phyloP scores from a whole-genome alignment of 345 rosid species.

The Camelina neglecta region DNA sequence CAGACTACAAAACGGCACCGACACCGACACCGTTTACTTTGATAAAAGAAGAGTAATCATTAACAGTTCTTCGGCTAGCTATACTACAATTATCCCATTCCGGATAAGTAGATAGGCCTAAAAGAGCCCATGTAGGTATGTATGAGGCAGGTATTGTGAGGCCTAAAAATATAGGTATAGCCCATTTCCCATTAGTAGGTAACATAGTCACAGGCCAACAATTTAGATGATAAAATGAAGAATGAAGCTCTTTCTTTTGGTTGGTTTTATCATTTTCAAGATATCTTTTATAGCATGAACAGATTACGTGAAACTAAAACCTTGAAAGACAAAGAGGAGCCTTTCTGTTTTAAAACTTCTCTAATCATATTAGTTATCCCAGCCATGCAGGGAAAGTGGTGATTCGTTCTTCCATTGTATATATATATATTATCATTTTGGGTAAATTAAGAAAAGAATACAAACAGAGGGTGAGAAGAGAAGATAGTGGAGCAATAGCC shows the following conservation, averaged over 20 bases:
- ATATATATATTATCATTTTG: not conserved
- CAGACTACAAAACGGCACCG: not conserved
- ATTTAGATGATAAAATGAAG: not conserved
- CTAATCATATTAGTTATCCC: constrained; percentile 1
- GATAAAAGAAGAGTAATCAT: not conserved
- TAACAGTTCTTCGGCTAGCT: not conserved
- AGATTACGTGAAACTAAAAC: not conserved
- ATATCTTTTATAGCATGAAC: not conserved
- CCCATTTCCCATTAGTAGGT: constrained; percentile 4
- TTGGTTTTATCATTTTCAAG: not conserved
- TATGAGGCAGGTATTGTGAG: not conserved
- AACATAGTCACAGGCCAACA: not conserved
- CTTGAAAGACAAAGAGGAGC: not conserved
- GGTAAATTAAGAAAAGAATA: not conserved
- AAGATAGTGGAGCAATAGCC: constrained; percentile 23
- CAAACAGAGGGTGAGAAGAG: not conserved
- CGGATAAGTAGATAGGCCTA: not conserved
- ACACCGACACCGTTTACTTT: not conserved
- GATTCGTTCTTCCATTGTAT: not conserved
- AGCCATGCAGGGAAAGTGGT: not conserved
- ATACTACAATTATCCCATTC: not conserved
- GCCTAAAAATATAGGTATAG: not conserved
- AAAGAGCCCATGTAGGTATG: constrained; percentile 2
- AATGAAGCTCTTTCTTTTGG: not conserved
- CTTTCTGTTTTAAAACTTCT: not conserved